Evolutionary conservation across 2,329 filamentous ascomycete species (phyloP), one percentile per base, ranked within the genome.

Genomic region (Teratosphaeria zuluensis): DNA sequence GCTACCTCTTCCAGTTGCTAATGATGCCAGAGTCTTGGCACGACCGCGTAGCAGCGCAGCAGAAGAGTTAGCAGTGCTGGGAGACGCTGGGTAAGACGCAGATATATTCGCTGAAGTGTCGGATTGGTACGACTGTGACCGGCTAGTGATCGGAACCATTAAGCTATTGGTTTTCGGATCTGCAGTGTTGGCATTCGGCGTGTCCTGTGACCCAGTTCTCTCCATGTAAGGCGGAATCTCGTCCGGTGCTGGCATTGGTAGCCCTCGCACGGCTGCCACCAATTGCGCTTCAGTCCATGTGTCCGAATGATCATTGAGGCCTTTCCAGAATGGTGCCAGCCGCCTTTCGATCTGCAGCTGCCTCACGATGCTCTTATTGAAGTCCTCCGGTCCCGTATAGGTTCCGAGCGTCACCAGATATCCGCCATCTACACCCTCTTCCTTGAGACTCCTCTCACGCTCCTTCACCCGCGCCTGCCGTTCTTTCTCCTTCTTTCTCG

Each of bases 341-440:
- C 88, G 86, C 65, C 94, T 84, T 75, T 99, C 94, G 71, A 99
- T 91, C 92, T 97, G 92, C 58, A 99, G 77, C 72, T 96, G 92
- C 65, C 94, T 84, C 58, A 97, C 92, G 54, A 90, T 79, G 19
- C 83, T 77, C 74, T 97, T 97, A 78, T 84, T 95, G 72, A 92
- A 99, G 74, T 99, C 94, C 74, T 99, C 94, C 0, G 85, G 78
- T 0, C 92, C 92, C 24, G 90, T 92, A 70, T 99, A 99, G 55
- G 92, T 89, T 38, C 94, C 94, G 70, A 96, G 84, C 0, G 94
- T 99, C 33, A 99, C 94, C 54, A 99, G 77, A 75, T 87, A 99
- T 24, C 94, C 94, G 21, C 94, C 94, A 73, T 99, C 94, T 2
- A 97, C 88, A 72, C 92, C 85, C 71, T 99, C 94, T 67, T 96